Conservation (phyloP, 192 early-diverging fungal genomes). For the Rhizophlyctis rosea region DNA sequence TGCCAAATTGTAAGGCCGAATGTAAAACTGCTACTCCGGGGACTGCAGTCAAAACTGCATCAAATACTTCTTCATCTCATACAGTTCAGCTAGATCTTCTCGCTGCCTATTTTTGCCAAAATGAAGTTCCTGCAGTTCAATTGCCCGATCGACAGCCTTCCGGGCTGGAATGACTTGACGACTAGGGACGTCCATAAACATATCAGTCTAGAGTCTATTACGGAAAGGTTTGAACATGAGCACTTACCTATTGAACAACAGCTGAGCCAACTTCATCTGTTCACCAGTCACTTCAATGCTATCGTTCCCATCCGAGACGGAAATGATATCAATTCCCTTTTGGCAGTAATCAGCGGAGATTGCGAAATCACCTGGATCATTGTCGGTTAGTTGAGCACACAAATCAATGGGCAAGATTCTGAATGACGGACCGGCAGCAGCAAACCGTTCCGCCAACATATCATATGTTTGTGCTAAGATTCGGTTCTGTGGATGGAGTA, state of each 20-base stretch:
- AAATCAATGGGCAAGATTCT: background rate
- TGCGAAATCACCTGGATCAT: background rate
- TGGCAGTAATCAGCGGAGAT: background rate
- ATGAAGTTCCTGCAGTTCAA: too few relatives aligned
- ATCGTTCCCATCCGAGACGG: background rate
- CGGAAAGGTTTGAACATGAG: too few relatives aligned
- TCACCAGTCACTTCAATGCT: constrained; percentile 6
- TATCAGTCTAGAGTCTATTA: too few relatives aligned
- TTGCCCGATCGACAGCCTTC: too few relatives aligned
- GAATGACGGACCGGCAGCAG: background rate
- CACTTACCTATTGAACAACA: constrained; percentile 11
- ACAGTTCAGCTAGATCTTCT: too few relatives aligned
- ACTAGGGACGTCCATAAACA: too few relatives aligned
- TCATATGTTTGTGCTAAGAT: background rate
- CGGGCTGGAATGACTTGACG: too few relatives aligned
- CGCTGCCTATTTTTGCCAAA: too few relatives aligned
- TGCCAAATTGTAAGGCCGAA: too few relatives aligned
- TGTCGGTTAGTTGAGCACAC: background rate
- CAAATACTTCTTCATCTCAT: too few relatives aligned
- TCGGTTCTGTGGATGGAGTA: background rate
- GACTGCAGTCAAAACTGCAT: too few relatives aligned
- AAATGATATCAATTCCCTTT: background rate
- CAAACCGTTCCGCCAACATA: background rate
- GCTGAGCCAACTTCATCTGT: constrained; percentile 6
- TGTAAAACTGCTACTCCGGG: too few relatives aligned